Evolutionary conservation across 1,284 basidiomycete species (phyloP), one percentile per base, ranked within the genome.

Genomic region (Vanrija sp.): DNA sequence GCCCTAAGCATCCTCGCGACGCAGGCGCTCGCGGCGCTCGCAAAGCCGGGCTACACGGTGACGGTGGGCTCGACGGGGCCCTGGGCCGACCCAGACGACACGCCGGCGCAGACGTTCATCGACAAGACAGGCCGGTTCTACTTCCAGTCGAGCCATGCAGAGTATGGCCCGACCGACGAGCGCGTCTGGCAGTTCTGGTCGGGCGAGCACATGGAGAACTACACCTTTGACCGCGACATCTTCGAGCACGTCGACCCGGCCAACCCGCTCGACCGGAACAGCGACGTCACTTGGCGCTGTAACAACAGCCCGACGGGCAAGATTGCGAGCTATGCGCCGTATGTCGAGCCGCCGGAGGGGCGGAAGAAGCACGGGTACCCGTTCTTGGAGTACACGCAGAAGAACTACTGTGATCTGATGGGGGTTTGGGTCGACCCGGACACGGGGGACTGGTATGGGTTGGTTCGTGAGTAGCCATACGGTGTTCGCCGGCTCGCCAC

Each of bases 331-430:
- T 43, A 10, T 9, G 31, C 31, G 31, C 31, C 31, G 31, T 31
- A 31, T 12, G 31, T 31, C 31, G 31, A 31, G 31, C 19, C 48
- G 9, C 48, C 51, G 5, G 37, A n/a, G 8, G 49, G 49, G 3
- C n/a, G 19, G 16, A 15, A n/a, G 19, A 20, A 39, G 12, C 31
- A 31, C 12, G 31, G 31, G 12, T 31, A 31, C 12, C 31, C 31
- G 31, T 31, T 31, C 31, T 31, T 31, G 31, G 31, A 22, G 10
- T 58, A 54, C 35, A 35, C 20, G 27, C 49, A 58, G 47, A n/a
- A 27, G 2, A 59, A 59, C 53, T 59, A 50, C 37, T 59, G 57
- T 36, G 57, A 59, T 38, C 41, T 59, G 10, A 41, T 39, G 10
- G 53, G 50, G 3, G 23, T 51, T 1, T 49, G 47, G 49, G 49